Base-by-base conservation (phyloP, 768 basidiomycete genomes). In the Tylopilus vinaceipallidus region DNA sequence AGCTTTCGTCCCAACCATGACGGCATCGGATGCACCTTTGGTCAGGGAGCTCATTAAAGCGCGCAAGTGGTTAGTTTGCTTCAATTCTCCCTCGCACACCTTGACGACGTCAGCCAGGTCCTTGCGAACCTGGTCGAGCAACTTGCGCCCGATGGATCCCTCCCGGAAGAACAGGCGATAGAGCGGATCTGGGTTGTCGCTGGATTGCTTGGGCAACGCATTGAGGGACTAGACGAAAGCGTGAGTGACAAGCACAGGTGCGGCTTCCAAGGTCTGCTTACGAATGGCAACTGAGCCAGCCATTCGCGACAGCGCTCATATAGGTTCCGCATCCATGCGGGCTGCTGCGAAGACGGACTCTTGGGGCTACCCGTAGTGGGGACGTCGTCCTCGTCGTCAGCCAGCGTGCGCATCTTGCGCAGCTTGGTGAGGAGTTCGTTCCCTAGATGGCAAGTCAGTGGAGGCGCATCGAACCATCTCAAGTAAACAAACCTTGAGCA, bases 11-110 rank as follows among this genome's bases (percentile, higher is more conserved):
- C 29, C 17, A 36, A 45, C 32, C 33, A 37, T 17, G 16, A 39
- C 6, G 16, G 6, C 22, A 1, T 20, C 22, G n/a, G 12, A 62
- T 71, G 41, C 56, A 86, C 95, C 94, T 77, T 95, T 97, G 12
- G 86, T 94, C 50, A 95, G 72, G 30, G 84, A 78, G 57, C 90
- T 90, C 84, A 98, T 88, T 23, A 99, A 74, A 4, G 82, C 83
- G n/a, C 97, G 85, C 24, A 95, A 74, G 62, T 97, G 91, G 64
- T 99, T 99, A 1, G 95, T 98, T 69, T 97, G 95, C 75, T 97
- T 97, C 44, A 92, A 72, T 55, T 81, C 81, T 43, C 94, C 95
- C 59, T 83, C 78, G 68, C 91, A 94, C 36, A 97, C 90, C 62
- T 84, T 82, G 50, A 86, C 78, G 26, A 98, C 82, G 57, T 92